phyloP scores from a whole-genome alignment of 2,329 filamentous ascomycete species.

The Nakataea oryzae region DNA sequence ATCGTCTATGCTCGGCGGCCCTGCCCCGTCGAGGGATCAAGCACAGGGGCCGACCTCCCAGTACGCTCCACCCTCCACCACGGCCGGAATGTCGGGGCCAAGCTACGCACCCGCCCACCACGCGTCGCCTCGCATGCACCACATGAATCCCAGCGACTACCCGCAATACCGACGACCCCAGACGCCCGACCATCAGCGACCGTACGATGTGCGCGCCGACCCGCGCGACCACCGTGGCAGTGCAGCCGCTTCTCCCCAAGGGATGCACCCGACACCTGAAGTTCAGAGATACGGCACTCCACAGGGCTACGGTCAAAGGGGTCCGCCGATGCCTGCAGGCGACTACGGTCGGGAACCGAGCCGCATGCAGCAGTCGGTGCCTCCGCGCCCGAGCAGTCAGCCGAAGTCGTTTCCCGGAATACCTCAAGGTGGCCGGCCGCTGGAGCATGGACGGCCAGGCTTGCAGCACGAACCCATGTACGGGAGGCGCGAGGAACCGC shows the following conservation, averaged over 20 bases:
- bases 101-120: slow-evolving; percentile 38
- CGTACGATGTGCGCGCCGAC: slow-evolving; percentile 33
- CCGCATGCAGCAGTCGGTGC: slow-evolving; percentile 23
- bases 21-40: slow-evolving; percentile 26
- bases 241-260: slow-evolving; percentile 36
- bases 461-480: slow-evolving; percentile 26
- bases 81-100: slow-evolving; percentile 27
- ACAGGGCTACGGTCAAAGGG: slow-evolving; percentile 41
- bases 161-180: slow-evolving; percentile 55
- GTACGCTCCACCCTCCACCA: slow-evolving; percentile 29
- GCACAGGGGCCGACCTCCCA: slow-evolving; percentile 22
- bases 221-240: slow-evolving; percentile 28
- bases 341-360: slow-evolving; percentile 34
- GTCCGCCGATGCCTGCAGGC: slow-evolving; percentile 30
- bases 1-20: slow-evolving; percentile 48
- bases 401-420: slow-evolving; percentile 36
- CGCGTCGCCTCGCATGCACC: slow-evolving; percentile 45
- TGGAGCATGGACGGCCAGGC: slow-evolving; percentile 32
- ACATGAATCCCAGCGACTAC: slow-evolving; percentile 44
- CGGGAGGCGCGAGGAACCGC: slow-evolving; percentile 36
- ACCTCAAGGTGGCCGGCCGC: slow-evolving; percentile 27
- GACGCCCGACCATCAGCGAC: slow-evolving; percentile 58
- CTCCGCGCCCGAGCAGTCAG: slow-evolving; percentile 41
- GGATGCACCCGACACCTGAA: slow-evolving; percentile 44
- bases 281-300: slow-evolving; percentile 49